Base-by-base conservation (phyloP, 805 yeast species). In the Metschnikowia henanensis region DNA sequence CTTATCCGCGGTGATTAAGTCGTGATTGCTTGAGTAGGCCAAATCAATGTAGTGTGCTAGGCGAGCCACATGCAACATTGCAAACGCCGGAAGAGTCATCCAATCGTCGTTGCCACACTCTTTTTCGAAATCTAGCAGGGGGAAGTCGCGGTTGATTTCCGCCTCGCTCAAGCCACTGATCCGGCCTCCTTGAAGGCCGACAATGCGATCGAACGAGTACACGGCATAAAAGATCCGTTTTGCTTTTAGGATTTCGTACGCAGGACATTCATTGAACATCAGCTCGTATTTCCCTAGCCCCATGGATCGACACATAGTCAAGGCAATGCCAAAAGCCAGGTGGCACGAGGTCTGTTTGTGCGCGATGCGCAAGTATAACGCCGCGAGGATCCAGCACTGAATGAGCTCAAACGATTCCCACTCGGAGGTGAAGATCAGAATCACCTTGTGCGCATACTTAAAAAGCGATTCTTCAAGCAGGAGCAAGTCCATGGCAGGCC, bases 141-240 rank as follows among this genome's bases (percentile, higher is more conserved):
- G 79, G 46, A 53, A 66, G 3, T 43, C 52, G 4, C 69, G 53
- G n/a, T 59, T 55, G 18, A 72, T 58, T 39, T 73, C 77, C 12
- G 58, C 59, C 18, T 67, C 73, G 15, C 56, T 49, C 26, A 64
- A 59, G 23, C 62, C 66, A 56, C 61, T 64, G 36, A 65, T 62
- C 35, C 79, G 61, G 1, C 84, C 86, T 30, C 71, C 66, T 45
- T 79, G 84, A 32, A 79, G 60, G 5, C 77, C 78, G 46, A 78
- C 58, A 13, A 79, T 46, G 46, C 80, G 66, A 52, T 81, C 87
- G 62, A 77, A 64, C 1, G 77, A 69, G 51, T 73, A 81, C 5
- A 75, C 76, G 17, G 72, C 49, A 80, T 83, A 80, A 55, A 77
- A 81, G 1, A 80, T 70, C 37, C 84, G 64, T 51, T 65, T 65